These are phyloP conservation scores for Trametes maxima DNA, from an alignment of 768 basidiomycete genomes.

Conservation along the genomic window DNA sequence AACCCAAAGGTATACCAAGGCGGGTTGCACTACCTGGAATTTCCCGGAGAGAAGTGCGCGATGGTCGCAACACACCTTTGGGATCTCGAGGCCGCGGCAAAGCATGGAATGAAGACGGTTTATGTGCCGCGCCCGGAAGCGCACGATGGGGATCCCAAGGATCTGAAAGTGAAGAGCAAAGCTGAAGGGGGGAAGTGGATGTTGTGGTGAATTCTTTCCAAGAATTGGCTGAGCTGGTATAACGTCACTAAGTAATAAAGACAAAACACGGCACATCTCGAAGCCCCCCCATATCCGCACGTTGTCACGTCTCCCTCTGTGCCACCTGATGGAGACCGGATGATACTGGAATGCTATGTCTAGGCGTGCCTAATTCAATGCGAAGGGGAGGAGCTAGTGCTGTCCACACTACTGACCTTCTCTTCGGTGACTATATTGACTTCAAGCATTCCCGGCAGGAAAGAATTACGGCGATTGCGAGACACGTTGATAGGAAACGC, in stretches of 20 bases:
- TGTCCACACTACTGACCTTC: too few species aligned
- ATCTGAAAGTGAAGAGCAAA: conserved; percentile 43
- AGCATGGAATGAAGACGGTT: conserved; percentile 56
- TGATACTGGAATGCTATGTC: too few species aligned
- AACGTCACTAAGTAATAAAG: background rate
- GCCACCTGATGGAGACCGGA: too few species aligned
- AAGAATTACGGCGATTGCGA: too few species aligned
- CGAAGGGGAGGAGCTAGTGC: too few species aligned
- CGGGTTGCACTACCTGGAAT: conserved; percentile 50
- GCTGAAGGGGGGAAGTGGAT: conserved; percentile 61
- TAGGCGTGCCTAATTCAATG: too few species aligned
- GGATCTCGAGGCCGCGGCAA: conserved; percentile 57
- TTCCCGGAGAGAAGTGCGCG: conserved; percentile 50
- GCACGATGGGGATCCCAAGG: conserved; percentile 43
- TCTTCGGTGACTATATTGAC: too few species aligned
- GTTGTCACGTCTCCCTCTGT: too few species aligned
- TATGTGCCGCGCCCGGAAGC: conserved; percentile 50
- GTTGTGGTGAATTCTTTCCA: conserved; percentile 51
- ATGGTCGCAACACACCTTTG: conserved; percentile 67
- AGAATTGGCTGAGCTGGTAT: conserved; percentile 31
- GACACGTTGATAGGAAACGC: too few species aligned
- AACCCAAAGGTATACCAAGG: conserved; percentile 53
- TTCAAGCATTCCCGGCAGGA: too few species aligned
- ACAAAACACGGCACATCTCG: too few species aligned
- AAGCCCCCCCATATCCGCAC: too few species aligned